phyloP scores from a whole-genome alignment of 2,329 filamentous ascomycete genomes.

The Fusarium euwallaceae region DNA sequence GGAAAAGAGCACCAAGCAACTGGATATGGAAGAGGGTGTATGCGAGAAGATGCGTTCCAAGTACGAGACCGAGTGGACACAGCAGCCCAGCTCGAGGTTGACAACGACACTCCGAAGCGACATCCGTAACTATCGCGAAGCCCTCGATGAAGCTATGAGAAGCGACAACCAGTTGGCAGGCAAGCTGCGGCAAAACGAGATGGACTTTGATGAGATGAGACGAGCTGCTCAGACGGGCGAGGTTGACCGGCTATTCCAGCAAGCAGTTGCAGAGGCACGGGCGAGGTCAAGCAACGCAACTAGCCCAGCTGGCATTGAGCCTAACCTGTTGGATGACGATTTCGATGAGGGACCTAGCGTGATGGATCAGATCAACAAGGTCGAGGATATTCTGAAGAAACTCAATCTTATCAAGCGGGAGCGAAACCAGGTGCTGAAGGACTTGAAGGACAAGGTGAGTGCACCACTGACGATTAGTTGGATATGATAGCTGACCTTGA shows the following conservation, averaged over 20 bases:
- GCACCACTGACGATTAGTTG: background rate
- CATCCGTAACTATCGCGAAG: slow-evolving; percentile 87
- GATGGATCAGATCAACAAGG: slow-evolving; percentile 86
- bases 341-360: slow-evolving; percentile 87
- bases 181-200: slow-evolving; percentile 87
- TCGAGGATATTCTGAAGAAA: slow-evolving; percentile 93
- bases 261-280: slow-evolving; percentile 84
- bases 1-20: slow-evolving; percentile 85
- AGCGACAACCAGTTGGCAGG: slow-evolving; percentile 88
- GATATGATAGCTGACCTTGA: slow-evolving; percentile 34
- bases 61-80: slow-evolving; percentile 95
- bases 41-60: slow-evolving; percentile 99
- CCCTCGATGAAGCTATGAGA: slow-evolving; percentile 87
- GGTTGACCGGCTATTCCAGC: slow-evolving; percentile 89
- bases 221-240: slow-evolving; percentile 88
- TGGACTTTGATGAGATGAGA: slow-evolving; percentile 95
- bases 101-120: slow-evolving; percentile 90
- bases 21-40: slow-evolving; percentile 97
- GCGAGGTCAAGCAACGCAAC: slow-evolving; percentile 71
- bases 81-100: slow-evolving; percentile 91
- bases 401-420: slow-evolving; percentile 93
- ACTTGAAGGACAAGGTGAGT: slow-evolving; percentile 94
- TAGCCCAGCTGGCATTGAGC: slow-evolving; percentile 74
- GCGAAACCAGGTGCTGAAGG: slow-evolving; percentile 90
- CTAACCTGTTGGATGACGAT: slow-evolving; percentile 90